phyloP scores from a whole-genome alignment of 371 early-diverging fungal species.

The Umbelopsis sp. region DNA sequence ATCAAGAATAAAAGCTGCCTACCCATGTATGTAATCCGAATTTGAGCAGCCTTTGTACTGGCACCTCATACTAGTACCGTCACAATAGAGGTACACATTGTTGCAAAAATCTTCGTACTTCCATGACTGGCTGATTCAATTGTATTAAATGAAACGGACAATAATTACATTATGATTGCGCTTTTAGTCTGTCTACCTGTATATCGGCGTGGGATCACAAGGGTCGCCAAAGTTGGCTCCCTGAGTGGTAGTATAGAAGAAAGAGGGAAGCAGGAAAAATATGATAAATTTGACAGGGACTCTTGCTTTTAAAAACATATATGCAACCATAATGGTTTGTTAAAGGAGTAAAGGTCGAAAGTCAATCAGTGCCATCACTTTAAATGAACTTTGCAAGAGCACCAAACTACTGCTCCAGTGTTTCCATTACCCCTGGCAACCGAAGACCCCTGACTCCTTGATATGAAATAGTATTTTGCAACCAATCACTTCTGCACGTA shows the following conservation, averaged over 20 bases:
- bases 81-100: constrained; percentile 44
- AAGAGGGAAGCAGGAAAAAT: neutral
- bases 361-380: neutral
- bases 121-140: constrained; percentile 29
- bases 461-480: neutral
- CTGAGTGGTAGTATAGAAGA: neutral
- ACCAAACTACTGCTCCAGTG: neutral
- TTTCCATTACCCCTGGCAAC: neutral
- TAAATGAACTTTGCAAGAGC: neutral
- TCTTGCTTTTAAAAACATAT: neutral
- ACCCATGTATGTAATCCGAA: constrained; percentile 47
- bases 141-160: too few species aligned
- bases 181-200: constrained; percentile 25
- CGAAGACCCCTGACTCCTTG: neutral
- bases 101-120: constrained; percentile 46
- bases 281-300: neutral
- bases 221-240: constrained; percentile 27
- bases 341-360: neutral
- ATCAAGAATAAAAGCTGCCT: constrained; percentile 9
- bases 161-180: neutral
- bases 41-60: constrained; percentile 48
- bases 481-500: constrained; percentile 8
- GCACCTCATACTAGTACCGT: constrained; percentile 36
- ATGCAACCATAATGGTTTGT: neutral
- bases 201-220: constrained; percentile 39